Base-by-base conservation (phyloP, 202 grass and related monocot genomes). In the Schoenoplectus triqueter region DNA sequence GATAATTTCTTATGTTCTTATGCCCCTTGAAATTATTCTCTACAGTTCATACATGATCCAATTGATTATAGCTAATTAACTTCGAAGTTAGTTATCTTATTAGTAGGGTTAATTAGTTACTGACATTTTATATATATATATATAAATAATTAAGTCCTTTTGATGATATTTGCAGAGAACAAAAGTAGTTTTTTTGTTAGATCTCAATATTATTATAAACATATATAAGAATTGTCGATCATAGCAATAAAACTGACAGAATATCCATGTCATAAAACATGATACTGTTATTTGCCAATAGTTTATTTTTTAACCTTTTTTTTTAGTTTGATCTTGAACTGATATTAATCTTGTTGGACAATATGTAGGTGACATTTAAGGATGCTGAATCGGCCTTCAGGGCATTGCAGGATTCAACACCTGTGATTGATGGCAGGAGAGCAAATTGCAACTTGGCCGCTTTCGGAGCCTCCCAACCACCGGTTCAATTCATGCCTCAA, bases 361-460 rank as follows among this genome's bases (percentile, higher is more conserved):
- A 83, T 40, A 9, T 87, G 50, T 41, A 90, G 88, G 88, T 90
- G 56, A 90, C 88, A 55, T 90, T 90, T 68, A 84, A 65, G 17
- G 88, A 90, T 69, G 73, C 72, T 0, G 74, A 90, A n/a, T 75
- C 85, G 1, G 88, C 88, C 5, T 81, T 85, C 67, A 87, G 74
- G 69, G 88, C 88, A 41, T 90, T 86, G 68, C 63, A 87, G 46
- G 88, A 90, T 82, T 81, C 88, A 2, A 54, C 85, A 41, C 88
- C 88, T 47, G 81, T 90, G 75, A 90, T 90, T 44, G 88, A 90
- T 39, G 88, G 88, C 6, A 66, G 88, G 66, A 64, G 85, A 31
- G 81, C 88, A 17, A 89, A 89, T 64, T 89, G 88, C 48, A 89
- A 89, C 80, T 57, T 89, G 49, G 88, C 88, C 6, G 80, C 88